Percentiles rank a stretch among this genome's conserved stretches.
Conservation (phyloP, 1,284 basidiomycete species). For the Microbotryomycetes sp. region DNA sequence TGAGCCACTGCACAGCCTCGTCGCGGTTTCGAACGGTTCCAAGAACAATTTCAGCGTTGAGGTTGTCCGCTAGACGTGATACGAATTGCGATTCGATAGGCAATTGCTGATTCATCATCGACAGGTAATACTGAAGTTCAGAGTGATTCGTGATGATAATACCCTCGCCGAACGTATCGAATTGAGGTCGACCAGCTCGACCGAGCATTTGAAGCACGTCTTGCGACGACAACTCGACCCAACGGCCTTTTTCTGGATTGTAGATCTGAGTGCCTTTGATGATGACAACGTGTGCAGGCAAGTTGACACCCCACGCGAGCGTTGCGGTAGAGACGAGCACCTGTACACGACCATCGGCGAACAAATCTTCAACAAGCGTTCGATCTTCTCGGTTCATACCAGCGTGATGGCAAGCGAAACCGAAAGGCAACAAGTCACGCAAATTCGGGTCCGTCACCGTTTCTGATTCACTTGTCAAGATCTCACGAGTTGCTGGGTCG, state of each 20-base stretch:
- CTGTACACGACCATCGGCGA: slow-evolving; percentile 85
- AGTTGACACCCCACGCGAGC: slow-evolving; percentile 97
- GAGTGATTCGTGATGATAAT: slow-evolving; percentile 98
- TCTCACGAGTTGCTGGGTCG: slow-evolving; percentile 79
- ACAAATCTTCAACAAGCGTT: slow-evolving; percentile 87
- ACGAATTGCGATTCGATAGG: slow-evolving; percentile 98
- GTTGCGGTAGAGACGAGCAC: slow-evolving; percentile 97
- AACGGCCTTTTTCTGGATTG: slow-evolving; percentile 96
- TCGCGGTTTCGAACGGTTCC: slow-evolving; percentile 93
- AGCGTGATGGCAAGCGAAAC: slow-evolving; percentile 98
- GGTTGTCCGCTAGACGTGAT: slow-evolving; percentile 82
- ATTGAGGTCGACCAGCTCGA: slow-evolving; percentile 94
- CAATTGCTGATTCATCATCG: slow-evolving; percentile 86
- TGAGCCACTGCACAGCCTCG: slow-evolving; percentile 95
- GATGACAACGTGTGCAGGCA: slow-evolving; percentile 96
- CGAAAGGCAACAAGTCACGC: slow-evolving; percentile 87
- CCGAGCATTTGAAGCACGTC: slow-evolving; percentile 99
- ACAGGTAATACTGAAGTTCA: slow-evolving; percentile 94
- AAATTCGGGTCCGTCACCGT: slow-evolving; percentile 79
- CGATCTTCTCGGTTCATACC: slow-evolving; percentile 95
- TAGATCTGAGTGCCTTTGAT: slow-evolving; percentile 99
- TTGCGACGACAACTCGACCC: slow-evolving; percentile 92
- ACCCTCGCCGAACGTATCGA: slow-evolving; percentile 94
- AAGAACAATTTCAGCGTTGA: slow-evolving; percentile 96
- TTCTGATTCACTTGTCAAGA: slow-evolving; percentile 73